Percentiles rank a stretch among this genome's conserved stretches.
Conservation (phyloP, 371 early-diverging fungal species). For the Mucor velutinosus region DNA sequence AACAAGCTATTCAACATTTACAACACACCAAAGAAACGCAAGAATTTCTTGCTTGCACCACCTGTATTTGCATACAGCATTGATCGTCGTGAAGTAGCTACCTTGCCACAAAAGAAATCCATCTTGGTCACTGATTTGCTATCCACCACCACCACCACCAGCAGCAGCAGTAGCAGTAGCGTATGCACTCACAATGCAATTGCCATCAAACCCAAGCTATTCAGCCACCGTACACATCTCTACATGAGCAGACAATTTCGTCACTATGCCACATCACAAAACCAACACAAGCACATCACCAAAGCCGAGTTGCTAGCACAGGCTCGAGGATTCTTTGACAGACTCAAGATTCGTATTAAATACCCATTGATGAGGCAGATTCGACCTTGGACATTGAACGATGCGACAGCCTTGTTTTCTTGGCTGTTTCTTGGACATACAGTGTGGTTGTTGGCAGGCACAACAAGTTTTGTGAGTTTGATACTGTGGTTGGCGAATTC, state of each 20-base stretch:
- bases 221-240: neutral
- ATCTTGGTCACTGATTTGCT: neutral
- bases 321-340: slow-evolving; percentile 45
- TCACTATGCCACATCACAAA: neutral
- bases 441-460: slow-evolving; percentile 83
- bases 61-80: slow-evolving; percentile 1
- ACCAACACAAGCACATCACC: neutral
- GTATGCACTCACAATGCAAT: neutral
- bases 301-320: slow-evolving; percentile 47
- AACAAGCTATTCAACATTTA: neutral
- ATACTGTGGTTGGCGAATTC: slow-evolving; percentile 82
- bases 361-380: slow-evolving; percentile 65
- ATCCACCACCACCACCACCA: no score
- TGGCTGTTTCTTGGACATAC: slow-evolving; percentile 90
- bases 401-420: slow-evolving; percentile 84
- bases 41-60: neutral
- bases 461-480: slow-evolving; percentile 89
- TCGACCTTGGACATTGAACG: slow-evolving; percentile 85
- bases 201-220: neutral
- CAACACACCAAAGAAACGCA: neutral
- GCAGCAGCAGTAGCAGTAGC: neutral
- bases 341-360: slow-evolving; percentile 62
- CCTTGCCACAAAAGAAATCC: neutral
- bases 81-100: slow-evolving; percentile 1
- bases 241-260: neutral